phyloP scores from a whole-genome alignment of 192 early-diverging fungal genomes.

The Backusella tarrabulga region DNA sequence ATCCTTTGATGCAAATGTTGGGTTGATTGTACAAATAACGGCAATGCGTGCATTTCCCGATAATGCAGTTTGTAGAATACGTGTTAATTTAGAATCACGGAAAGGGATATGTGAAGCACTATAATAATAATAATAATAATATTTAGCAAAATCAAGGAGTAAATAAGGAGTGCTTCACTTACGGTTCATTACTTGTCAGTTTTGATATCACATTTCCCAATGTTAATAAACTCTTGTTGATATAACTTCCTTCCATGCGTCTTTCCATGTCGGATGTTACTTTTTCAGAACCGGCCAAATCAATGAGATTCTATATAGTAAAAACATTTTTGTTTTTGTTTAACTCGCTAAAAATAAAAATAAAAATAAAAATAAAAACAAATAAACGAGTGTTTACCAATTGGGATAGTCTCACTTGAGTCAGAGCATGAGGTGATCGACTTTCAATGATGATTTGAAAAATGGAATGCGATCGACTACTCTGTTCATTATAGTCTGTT shows the following conservation, averaged over 20 bases:
- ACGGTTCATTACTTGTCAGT: conserved; percentile 66
- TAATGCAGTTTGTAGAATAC: conserved; percentile 92
- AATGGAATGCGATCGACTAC: conserved; percentile 93
- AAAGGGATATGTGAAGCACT: conserved; percentile 83
- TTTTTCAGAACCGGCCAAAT: conserved; percentile 96
- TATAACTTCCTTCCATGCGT: conserved; percentile 95
- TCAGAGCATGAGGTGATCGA: not conserved
- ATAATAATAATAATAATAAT: not conserved
- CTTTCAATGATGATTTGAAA: conserved; percentile 71
- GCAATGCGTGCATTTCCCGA: conserved; percentile 88
- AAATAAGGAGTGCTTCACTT: not conserved
- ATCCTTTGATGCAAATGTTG: conserved; percentile 73
- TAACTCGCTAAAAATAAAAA: no score
- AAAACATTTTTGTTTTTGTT: not conserved
- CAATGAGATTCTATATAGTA: conserved; percentile 76
- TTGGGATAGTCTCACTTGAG: conserved; percentile 35
- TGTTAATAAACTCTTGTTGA: conserved; percentile 89
- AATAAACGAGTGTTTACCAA: conserved; percentile 15
- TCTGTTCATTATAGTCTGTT: conserved; percentile 92
- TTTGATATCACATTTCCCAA: conserved; percentile 92
- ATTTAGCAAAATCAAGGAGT: not conserved
- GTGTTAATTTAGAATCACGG: conserved; percentile 94
- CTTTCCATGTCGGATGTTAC: conserved; percentile 81
- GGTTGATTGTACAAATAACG: conserved; percentile 94
- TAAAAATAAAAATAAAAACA: not conserved